phyloP scores from a whole-genome alignment of 441 rosid species.

The Omphalea diandra region DNA sequence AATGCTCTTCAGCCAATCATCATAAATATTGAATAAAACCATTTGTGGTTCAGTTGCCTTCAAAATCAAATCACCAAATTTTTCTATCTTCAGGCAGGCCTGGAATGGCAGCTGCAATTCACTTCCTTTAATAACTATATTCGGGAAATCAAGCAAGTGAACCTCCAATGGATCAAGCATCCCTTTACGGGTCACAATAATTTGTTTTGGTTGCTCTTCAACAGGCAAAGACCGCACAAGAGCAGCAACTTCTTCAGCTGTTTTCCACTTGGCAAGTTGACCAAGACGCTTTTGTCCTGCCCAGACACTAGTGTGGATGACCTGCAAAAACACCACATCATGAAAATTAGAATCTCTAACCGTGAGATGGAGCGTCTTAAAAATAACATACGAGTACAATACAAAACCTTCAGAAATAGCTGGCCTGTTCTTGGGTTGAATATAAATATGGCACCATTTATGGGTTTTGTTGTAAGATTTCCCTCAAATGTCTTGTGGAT shows the following conservation, averaged over 20 bases:
- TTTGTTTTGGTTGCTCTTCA: conserved; percentile 97
- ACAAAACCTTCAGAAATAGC: conserved; percentile 78
- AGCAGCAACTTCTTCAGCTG: conserved; percentile 99
- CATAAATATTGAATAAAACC: conserved; percentile 91
- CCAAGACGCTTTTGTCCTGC: conserved; percentile 99
- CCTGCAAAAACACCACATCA: conserved; percentile 42
- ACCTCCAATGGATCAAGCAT: conserved; percentile 98
- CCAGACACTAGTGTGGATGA: conserved; percentile 98
- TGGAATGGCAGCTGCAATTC: conserved; percentile 98
- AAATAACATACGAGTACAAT: background rate
- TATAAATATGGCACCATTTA: conserved; percentile 89
- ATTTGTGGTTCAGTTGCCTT: conserved; percentile 97
- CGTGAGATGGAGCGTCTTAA: background rate
- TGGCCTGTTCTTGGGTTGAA: conserved; percentile 98
- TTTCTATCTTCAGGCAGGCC: conserved; percentile 98
- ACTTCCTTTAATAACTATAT: conserved; percentile 97
- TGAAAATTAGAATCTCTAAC: background rate
- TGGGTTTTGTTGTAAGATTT: conserved; percentile 90
- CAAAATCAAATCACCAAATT: conserved; percentile 91
- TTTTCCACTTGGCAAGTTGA: conserved; percentile 97
- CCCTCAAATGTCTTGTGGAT: conserved; percentile 99
- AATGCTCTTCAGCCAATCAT: conserved; percentile 96
- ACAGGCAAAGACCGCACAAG: conserved; percentile 97
- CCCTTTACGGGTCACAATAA: conserved; percentile 95
- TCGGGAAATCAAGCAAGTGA: conserved; percentile 96